A percentile compares a stretch with the other conserved stretches of the same genome.
phyloP scores from a whole-genome alignment of 345 rosid genomes.

The Euphorbia pulcherrima region DNA sequence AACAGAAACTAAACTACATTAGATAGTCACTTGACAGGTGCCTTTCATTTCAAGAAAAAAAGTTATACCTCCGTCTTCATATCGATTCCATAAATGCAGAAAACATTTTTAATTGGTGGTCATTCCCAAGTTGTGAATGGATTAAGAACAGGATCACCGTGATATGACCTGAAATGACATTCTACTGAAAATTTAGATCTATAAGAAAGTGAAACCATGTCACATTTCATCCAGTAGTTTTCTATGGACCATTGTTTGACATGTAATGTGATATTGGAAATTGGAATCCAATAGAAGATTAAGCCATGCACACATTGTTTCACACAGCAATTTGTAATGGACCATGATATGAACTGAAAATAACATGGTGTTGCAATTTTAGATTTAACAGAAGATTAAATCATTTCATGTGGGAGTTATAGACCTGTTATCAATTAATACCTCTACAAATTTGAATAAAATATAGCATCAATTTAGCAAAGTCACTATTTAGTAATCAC shows the following conservation, averaged over 20 bases:
- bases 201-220: not conserved
- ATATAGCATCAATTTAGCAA: not conserved
- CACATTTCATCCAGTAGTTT: constrained; percentile 3
- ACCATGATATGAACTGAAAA: constrained; percentile 71
- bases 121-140: constrained; percentile 98
- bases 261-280: constrained; percentile 36
- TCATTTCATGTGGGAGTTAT: not conserved
- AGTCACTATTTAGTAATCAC: not conserved
- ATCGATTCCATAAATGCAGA: constrained; percentile 91
- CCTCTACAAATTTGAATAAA: not conserved
- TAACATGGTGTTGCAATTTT: constrained; percentile 18
- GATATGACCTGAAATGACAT: constrained; percentile 87
- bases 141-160: constrained; percentile 77
- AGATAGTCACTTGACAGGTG: not conserved
- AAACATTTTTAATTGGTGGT: constrained; percentile 90
- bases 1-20: not conserved
- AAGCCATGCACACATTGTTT: not conserved
- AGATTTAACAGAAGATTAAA: not conserved
- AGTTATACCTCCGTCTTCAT: constrained; percentile 81
- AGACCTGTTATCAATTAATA: not conserved
- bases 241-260: constrained; percentile 49
- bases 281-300: not conserved
- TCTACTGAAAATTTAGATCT: too few species aligned
- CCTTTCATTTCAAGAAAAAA: constrained; percentile 15
- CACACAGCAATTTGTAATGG: not conserved